Evolutionary conservation across 2,329 filamentous ascomycete genomes (phyloP), one percentile per base, ranked within the genome.

Genomic region (Fusarium coffeatum): DNA sequence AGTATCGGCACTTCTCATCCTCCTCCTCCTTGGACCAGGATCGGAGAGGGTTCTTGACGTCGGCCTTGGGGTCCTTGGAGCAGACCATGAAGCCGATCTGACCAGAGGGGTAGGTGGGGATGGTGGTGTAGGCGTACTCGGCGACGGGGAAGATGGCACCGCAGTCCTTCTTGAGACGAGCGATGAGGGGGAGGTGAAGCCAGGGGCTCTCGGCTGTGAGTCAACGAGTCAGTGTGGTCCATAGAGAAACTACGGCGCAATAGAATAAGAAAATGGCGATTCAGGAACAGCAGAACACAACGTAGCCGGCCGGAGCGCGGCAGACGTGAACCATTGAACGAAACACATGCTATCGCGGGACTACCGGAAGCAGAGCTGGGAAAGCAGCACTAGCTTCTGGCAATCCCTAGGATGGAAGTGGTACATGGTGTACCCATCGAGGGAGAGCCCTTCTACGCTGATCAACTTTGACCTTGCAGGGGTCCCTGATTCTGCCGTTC

Each of bases 11-110:
- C 77, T 95, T 86, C 83, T 93, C 91, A 79, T 93, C 90, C 88
- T 99, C 96, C 84, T 98, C 94, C 83, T 97, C 94, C 71, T 87
- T 80, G 70, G 89, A 86, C 91, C 94, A 97, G 76, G 83, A 86
- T 78, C 96, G 92, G 68, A 98, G 79, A 56, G 96, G 96, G 83
- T 90, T 92, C 82, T 88, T 93, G 80, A 98, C 88, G 83, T 99
- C 88, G 81, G 90, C 89, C 79, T 83, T 89, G 80, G 90, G 85
- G 80, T 98, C 95, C 90, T 99, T 98, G 91, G 88, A 93, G 90
- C 96, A 98, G 80, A 99, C 93, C 94, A 99, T 98, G 91, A 99
- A 99, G 80, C 96, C 96, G 78, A 99, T 99, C 87, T 99, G 96
- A 80, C 96, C 96, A 60, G 93, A 97, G 73, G 96, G 96, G 87